Percentiles rank a stretch among this genome's conserved stretches.
phyloP scores from a whole-genome alignment of 2,329 filamentous ascomycete species.

The Pleoardoris graminearum region DNA sequence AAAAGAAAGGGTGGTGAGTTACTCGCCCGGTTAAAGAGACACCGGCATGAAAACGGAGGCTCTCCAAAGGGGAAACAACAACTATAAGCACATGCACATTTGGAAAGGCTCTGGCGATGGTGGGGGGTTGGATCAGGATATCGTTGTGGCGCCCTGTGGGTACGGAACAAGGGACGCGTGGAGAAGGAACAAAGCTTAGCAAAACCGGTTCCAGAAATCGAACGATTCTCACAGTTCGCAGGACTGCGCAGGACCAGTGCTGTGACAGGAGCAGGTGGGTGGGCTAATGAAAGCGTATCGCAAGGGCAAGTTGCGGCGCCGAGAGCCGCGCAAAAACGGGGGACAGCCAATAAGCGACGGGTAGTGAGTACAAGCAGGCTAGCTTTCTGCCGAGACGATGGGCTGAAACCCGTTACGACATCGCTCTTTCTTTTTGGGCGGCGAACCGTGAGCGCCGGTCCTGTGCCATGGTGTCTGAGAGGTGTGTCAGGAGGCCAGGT shows the following conservation, averaged over 20 bases:
- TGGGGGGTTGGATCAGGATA: conserved; percentile 32
- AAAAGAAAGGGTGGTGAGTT: conserved; percentile 35
- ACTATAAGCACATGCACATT: conserved; percentile 42
- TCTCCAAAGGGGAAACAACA: conserved; percentile 42
- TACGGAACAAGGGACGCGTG: conserved; percentile 34
- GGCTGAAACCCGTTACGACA: conserved; percentile 36
- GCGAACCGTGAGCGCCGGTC: conserved; percentile 19
- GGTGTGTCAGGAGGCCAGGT: conserved; percentile 26
- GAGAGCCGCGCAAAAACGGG: conserved; percentile 19
- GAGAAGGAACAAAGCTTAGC: conserved; percentile 32
- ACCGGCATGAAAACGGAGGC: conserved; percentile 45
- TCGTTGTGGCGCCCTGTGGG: conserved; percentile 34
- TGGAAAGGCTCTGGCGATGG: conserved; percentile 19
- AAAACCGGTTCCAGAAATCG: conserved; percentile 40
- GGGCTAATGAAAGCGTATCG: conserved; percentile 35
- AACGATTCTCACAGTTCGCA: conserved; percentile 35
- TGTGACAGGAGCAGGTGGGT: conserved; percentile 37
- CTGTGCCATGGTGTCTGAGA: conserved; percentile 31
- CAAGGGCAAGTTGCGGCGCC: conserved; percentile 31
- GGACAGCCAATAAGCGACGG: conserved; percentile 29
- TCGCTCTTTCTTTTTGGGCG: conserved; percentile 27
- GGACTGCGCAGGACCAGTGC: conserved; percentile 26
- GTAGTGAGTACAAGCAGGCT: conserved; percentile 19
- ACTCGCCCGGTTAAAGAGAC: conserved; percentile 44
- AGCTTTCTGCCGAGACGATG: conserved; percentile 14